Evolutionary conservation across 2,329 filamentous ascomycete species (phyloP), one percentile per base, ranked within the genome.

Genomic region (Colletotrichum incanum): DNA sequence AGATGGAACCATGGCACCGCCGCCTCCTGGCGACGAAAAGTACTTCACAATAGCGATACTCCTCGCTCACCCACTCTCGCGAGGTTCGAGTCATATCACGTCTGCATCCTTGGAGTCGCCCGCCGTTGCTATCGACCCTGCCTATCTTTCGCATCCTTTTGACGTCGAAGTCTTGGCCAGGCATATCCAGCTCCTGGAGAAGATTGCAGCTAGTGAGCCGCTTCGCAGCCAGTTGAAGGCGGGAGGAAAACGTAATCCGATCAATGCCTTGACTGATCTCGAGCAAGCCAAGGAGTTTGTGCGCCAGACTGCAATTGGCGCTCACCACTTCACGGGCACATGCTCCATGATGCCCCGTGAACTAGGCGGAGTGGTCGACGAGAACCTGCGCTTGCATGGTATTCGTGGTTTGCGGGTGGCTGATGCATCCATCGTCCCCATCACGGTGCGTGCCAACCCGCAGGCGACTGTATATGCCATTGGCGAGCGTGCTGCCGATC

Each of bases 41-140:
- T 89, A 88, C 77, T 83, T 90, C 62, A 87, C 88, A 18, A 82
- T 88, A 71, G 87, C 87, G 73, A 84, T 86, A 0, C 89, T 90
- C 73, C 87, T 91, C 37, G 88, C 89, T 61, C 91, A 92, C 65
- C 90, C 91, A 0, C 87, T 90, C 74, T 89, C 88, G 2, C 85
- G 89, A 0, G 91, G 91, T 8, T 84, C 84, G 45, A 86, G 90
- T 70, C 91, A 92, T 80, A 89, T 92, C 73, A 81, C 80, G 14
- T 83, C 82, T 5, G 65, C 82, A 1, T 82, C 86, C 55, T 52
- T 72, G 37, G 65, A 72, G 18, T 64, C 69, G 23, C 31, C 54
- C 18, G 73, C 70, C 12, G 78, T 85, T 5, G 76, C 78, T 16
- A 83, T 84, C 16, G 86, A 91, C 74, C 87, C 88, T 23, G 84